Base-by-base conservation (phyloP, 148 eudicot species). In the Limonium bicolor region DNA sequence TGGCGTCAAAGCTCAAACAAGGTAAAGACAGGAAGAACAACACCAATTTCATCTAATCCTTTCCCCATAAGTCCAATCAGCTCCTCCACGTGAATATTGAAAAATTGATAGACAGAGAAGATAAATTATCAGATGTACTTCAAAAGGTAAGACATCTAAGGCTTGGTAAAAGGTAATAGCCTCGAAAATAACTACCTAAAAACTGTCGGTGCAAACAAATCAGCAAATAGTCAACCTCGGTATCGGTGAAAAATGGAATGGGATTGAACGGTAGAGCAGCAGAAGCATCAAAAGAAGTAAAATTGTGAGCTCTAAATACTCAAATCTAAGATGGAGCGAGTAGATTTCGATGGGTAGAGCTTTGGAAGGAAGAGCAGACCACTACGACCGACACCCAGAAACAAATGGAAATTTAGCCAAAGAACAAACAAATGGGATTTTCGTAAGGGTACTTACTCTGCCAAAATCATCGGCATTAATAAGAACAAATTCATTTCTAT, bases 381-480 rank as follows among this genome's bases (percentile, higher is more conserved):
- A 43, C 8, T 24, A 7, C 15, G 8, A 43, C 19, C 24, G 6
- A n/a, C 20, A 37, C 41, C 40, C 41, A 37, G 20, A 37, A 37
- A 17, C 10, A 16, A 37, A 6, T 16, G 41, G 41, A 37, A 7
- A 20, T 23, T 25, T 6, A 43, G 27, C 48, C 24, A 23, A 16
- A 46, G 32, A 4, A n/a, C 11, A 6, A 35, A n/a, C n/a, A n/a
- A n/a, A n/a, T n/a, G 33, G 42, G 50, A 31, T 21, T 12, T 1
- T 12, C 2, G 46, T 23, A 19, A 22, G 22, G 33, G 15, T 15
- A 52, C 65, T 54, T 61, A 81, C 93, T 53, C 63, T 61, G 39
- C 78, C 85, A 60, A 69, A 57, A 47, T 81, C 93, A 65, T 81
- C 93, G 28, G 93, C 93, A 74, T 81, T 77, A 55, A 81, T 81